A percentile compares a stretch with the other conserved stretches of the same genome.
Evolutionary conservation across 164 flowering plant genomes (phyloP).

Genomic region (Warburgia ugandensis): DNA sequence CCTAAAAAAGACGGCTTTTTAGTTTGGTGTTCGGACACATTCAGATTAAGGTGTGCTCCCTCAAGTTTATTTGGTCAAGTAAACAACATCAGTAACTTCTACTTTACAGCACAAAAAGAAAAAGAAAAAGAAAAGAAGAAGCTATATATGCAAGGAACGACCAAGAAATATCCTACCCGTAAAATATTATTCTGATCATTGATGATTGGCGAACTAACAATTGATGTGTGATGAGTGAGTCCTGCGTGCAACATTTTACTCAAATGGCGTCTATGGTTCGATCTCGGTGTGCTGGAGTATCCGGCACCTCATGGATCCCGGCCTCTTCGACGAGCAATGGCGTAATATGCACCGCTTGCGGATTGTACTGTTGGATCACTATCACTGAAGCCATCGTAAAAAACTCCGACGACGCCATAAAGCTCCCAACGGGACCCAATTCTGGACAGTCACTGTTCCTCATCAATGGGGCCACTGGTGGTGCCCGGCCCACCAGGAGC

Average conservation of each 20-base stretch:
- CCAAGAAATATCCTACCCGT: too few relatives aligned
- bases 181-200: too few relatives aligned
- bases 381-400: conserved; percentile 36
- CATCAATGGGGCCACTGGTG: conserved; percentile 12
- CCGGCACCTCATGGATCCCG: conserved; percentile 12
- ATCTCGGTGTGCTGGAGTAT: conserved; percentile 10
- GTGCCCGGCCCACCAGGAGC: conserved; percentile 38
- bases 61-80: too few relatives aligned
- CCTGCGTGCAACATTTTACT: too few relatives aligned
- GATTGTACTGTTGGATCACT: conserved; percentile 31
- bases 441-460: conserved; percentile 35
- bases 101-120: neutral
- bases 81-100: neutral
- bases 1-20: too few relatives aligned
- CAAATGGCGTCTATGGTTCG: too few relatives aligned
- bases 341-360: neutral
- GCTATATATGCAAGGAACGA: too few relatives aligned
- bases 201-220: too few relatives aligned
- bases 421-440: conserved; percentile 38
- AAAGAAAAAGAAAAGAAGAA: neutral
- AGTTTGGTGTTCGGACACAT: too few relatives aligned
- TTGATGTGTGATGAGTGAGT: too few relatives aligned
- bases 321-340: conserved; percentile 12
- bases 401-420: conserved; percentile 27
- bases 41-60: too few relatives aligned